These are phyloP conservation scores for Pycnococcus provasolii DNA, from an alignment of 139 green algal genomes.

Conservation along the genomic window DNA sequence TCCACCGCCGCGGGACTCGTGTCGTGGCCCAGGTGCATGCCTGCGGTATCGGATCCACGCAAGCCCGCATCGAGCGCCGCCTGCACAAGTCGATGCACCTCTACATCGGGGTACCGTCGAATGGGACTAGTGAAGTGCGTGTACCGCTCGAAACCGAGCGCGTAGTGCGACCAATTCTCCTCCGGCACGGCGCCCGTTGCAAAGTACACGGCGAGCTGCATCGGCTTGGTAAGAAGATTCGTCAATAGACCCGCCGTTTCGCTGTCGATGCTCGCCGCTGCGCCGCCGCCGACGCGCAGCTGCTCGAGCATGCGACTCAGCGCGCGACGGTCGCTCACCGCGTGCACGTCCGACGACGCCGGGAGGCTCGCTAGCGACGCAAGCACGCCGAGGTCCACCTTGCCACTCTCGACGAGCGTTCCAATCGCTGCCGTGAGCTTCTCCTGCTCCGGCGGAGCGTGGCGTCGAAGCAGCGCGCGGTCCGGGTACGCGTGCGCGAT, in stretches of 20 bases:
- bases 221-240: constrained; percentile 73
- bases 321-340: neutral
- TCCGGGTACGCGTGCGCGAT: constrained; percentile 60
- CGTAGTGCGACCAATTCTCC: constrained; percentile 41
- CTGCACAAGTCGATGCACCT: constrained; percentile 40
- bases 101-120: constrained; percentile 42
- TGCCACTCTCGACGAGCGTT: constrained; percentile 20
- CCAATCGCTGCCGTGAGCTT: constrained; percentile 32
- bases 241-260: constrained; percentile 43
- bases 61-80: constrained; percentile 25
- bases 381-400: constrained; percentile 22
- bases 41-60: neutral
- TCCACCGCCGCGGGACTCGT: neutral
- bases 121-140: constrained; percentile 53
- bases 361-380: constrained; percentile 14
- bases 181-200: constrained; percentile 26
- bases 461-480: constrained; percentile 31
- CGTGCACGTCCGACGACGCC: constrained; percentile 28
- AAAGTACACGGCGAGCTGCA: constrained; percentile 62
- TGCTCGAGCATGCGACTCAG: neutral
- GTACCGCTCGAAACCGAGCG: constrained; percentile 32
- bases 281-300: neutral
- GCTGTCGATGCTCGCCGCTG: constrained; percentile 16
- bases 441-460: constrained; percentile 30
- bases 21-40: neutral